phyloP scores from a whole-genome alignment of 1,139 yeast species.

The Candida mesenterica region DNA sequence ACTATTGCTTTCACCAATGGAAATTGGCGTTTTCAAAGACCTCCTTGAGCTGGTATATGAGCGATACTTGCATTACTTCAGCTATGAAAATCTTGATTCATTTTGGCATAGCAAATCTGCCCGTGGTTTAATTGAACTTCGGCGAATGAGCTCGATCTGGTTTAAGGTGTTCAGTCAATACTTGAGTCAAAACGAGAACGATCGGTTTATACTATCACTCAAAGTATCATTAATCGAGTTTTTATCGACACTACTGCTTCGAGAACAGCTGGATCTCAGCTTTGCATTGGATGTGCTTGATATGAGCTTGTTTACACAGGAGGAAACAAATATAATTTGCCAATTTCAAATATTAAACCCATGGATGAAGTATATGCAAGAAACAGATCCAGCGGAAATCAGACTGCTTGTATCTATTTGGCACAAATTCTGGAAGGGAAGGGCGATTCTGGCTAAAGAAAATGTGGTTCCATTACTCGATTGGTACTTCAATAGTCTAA shows the following conservation, averaged over 20 bases:
- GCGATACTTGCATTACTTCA: constrained; percentile 15
- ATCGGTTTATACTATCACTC: neutral
- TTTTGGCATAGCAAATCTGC: constrained; percentile 15
- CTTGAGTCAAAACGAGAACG: constrained; percentile 6
- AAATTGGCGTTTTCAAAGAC: constrained; percentile 12
- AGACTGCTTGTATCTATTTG: constrained; percentile 5
- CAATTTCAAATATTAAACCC: constrained; percentile 36
- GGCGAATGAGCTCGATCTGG: constrained; percentile 11
- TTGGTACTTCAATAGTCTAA: constrained; percentile 29
- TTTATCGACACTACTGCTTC: constrained; percentile 1
- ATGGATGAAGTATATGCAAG: constrained; percentile 14
- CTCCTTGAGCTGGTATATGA: constrained; percentile 12
- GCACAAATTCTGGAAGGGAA: constrained; percentile 10
- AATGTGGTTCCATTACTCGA: constrained; percentile 10
- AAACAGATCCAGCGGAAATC: neutral
- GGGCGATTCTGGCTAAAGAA: neutral
- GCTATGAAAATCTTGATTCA: constrained; percentile 13
- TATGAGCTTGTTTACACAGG: constrained; percentile 4
- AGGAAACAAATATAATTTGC: constrained; percentile 15
- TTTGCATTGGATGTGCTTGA: constrained; percentile 7
- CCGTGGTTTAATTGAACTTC: constrained; percentile 3
- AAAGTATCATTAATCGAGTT: constrained; percentile 4
- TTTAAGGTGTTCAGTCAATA: constrained; percentile 12
- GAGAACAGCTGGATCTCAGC: neutral
- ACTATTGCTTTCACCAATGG: constrained; percentile 16